Percentiles rank a stretch among this genome's conserved stretches.
These are phyloP conservation scores for Quercus engelmannii DNA, from an alignment of 306 rosid genomes.

Conservation along the genomic window DNA sequence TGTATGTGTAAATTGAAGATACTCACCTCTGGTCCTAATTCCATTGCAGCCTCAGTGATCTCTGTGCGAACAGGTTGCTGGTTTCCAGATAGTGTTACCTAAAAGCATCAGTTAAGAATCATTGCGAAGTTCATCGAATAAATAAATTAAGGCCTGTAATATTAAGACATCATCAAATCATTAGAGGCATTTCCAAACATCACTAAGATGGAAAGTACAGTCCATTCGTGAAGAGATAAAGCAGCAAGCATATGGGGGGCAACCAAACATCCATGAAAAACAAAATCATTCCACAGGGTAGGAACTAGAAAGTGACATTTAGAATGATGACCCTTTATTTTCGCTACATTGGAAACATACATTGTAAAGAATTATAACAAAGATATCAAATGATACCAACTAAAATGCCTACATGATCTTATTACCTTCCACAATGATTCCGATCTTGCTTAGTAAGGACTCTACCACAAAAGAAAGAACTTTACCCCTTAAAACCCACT, in stretches of 20 bases:
- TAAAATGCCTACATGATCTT: not conserved
- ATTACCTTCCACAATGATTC: not conserved
- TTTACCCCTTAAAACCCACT: not conserved
- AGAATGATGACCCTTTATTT: not conserved
- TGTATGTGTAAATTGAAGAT: not conserved
- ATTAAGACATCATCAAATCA: not conserved
- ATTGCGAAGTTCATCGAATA: slow-evolving; percentile 11
- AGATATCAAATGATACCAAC: not conserved
- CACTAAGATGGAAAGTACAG: not conserved
- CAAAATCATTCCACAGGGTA: not conserved
- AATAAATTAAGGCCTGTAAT: slow-evolving; percentile 3
- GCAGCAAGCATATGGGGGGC: slow-evolving; percentile 5
- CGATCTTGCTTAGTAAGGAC: not conserved
- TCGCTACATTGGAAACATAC: not conserved
- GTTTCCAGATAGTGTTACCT: slow-evolving; percentile 86
- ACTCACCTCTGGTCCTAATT: slow-evolving; percentile 84
- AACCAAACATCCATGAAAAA: slow-evolving; percentile 2
- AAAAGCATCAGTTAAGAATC: slow-evolving; percentile 17
- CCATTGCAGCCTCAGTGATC: slow-evolving; percentile 88
- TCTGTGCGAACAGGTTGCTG: slow-evolving; percentile 79
- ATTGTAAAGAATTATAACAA: not conserved
- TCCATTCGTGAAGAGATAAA: not conserved
- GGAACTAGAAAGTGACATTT: not conserved
- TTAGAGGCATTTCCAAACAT: not conserved
- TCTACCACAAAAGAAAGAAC: not conserved